Percentiles rank a stretch among this genome's conserved stretches.
Conservation (phyloP, 2,329 filamentous ascomycete genomes). For the Thielaviopsis cerberus region DNA sequence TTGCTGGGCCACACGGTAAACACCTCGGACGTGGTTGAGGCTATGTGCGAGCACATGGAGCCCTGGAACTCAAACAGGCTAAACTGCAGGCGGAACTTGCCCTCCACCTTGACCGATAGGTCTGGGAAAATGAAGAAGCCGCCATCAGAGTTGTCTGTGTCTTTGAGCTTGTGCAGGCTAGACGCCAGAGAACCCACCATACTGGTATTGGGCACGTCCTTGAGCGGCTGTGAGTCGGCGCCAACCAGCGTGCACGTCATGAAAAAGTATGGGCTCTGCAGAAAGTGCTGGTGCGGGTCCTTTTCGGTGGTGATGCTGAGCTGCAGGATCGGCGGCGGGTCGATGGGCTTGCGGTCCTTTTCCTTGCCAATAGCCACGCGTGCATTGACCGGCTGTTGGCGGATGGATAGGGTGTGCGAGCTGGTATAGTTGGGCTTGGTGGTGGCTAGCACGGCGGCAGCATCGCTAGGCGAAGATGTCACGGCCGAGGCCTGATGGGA, state of each 20-base stretch:
- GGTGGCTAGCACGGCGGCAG: background rate
- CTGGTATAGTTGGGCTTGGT: constrained; percentile 4
- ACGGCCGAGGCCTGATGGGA: background rate
- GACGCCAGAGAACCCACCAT: constrained; percentile 59
- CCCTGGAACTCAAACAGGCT: constrained; percentile 44
- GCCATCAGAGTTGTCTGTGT: constrained; percentile 57
- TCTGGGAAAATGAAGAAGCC: constrained; percentile 87
- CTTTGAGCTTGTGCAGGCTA: constrained; percentile 65
- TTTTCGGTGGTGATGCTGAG: constrained; percentile 27
- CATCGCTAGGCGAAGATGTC: background rate
- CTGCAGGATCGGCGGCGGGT: constrained; percentile 72
- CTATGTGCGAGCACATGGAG: constrained; percentile 18
- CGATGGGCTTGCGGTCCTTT: constrained; percentile 72
- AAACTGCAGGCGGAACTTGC: constrained; percentile 56
- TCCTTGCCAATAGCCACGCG: constrained; percentile 55
- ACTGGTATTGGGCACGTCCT: constrained; percentile 25
- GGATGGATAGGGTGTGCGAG: constrained; percentile 28
- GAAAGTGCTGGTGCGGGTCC: constrained; percentile 29
- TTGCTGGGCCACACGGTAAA: constrained; percentile 51
- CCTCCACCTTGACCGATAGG: constrained; percentile 58
- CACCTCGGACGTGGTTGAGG: constrained; percentile 35
- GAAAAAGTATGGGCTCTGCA: constrained; percentile 27
- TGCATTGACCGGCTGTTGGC: constrained; percentile 49
- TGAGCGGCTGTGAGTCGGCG: constrained; percentile 22
- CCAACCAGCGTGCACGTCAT: constrained; percentile 27